Percentiles rank a stretch among this genome's conserved stretches.
Conservation (phyloP, 1,139 yeast genomes). For the Geotrichum phurueaensis region DNA sequence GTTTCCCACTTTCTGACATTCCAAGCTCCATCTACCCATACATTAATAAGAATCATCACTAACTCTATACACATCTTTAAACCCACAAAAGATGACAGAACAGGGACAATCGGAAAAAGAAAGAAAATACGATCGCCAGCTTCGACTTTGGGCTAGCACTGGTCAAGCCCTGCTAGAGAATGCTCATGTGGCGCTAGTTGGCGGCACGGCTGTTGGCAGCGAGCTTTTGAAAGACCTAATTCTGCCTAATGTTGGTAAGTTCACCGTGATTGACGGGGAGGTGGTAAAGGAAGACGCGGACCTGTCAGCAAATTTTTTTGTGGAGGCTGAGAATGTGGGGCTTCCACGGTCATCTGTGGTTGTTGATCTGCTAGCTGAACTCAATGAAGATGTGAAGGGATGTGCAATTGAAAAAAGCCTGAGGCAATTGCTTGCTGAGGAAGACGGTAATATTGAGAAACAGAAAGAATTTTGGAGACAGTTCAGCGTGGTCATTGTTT, state of each 20-base stretch:
- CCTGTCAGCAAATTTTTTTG: slow-evolving; percentile 57
- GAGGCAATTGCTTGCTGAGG: background rate
- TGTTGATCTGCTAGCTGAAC: slow-evolving; percentile 43
- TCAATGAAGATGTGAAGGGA: slow-evolving; percentile 57
- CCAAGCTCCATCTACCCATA: background rate
- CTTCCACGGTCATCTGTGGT: slow-evolving; percentile 40
- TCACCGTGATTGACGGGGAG: slow-evolving; percentile 52
- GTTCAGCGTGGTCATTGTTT: slow-evolving; percentile 50
- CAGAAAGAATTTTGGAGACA: slow-evolving; percentile 40
- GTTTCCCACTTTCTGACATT: background rate
- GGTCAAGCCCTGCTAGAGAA: slow-evolving; percentile 64
- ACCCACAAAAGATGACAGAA: background rate
- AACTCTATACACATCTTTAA: background rate
- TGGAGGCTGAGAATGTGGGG: slow-evolving; percentile 46
- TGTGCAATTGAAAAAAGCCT: slow-evolving; percentile 26
- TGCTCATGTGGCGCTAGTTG: slow-evolving; percentile 58
- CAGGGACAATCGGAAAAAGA: slow-evolving; percentile 25
- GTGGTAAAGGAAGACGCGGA: slow-evolving; percentile 41
- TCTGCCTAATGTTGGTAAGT: slow-evolving; percentile 69
- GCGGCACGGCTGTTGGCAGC: slow-evolving; percentile 54
- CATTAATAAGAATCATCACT: background rate
- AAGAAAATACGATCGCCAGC: slow-evolving; percentile 68
- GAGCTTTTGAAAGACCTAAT: slow-evolving; percentile 75
- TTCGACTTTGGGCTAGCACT: slow-evolving; percentile 75
- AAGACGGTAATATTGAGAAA: background rate